Evolutionary conservation across 768 basidiomycete species (phyloP).

Genomic region (Tylopilus intermedius): DNA sequence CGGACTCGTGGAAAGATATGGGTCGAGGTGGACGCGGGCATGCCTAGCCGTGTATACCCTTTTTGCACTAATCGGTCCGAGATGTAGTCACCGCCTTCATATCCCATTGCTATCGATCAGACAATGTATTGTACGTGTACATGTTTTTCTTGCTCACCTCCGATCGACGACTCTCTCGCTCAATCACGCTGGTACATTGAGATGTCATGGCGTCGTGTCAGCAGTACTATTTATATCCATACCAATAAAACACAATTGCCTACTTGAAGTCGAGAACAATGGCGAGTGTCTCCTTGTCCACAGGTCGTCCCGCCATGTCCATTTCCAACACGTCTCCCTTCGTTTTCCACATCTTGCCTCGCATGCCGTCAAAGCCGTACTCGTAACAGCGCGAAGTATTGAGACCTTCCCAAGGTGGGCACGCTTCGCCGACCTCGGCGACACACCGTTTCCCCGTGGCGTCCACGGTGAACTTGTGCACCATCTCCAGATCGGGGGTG

Average conservation of each 20-base stretch:
- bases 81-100: not conserved
- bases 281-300: conserved; percentile 6
- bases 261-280: conserved; percentile 14
- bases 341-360: conserved; percentile 14
- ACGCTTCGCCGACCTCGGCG: conserved; percentile 12
- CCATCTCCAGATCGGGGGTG: not conserved
- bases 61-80: not conserved
- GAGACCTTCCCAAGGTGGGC: conserved; percentile 1
- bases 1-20: not conserved
- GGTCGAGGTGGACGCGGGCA: conserved; percentile 1
- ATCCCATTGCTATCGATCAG: not conserved
- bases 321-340: conserved; percentile 2
- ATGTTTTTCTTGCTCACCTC: not conserved
- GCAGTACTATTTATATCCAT: not conserved
- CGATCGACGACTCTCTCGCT: not conserved
- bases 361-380: conserved; percentile 9
- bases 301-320: not conserved
- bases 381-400: conserved; percentile 2
- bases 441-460: conserved; percentile 14
- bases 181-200: not conserved
- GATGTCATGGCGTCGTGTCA: not conserved
- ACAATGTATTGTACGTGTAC: not conserved
- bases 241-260: not conserved
- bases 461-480: conserved; percentile 17
- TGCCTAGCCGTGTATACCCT: conserved; percentile 4